phyloP scores from a whole-genome alignment of 306 rosid species.

The Corylus heterophylla region DNA sequence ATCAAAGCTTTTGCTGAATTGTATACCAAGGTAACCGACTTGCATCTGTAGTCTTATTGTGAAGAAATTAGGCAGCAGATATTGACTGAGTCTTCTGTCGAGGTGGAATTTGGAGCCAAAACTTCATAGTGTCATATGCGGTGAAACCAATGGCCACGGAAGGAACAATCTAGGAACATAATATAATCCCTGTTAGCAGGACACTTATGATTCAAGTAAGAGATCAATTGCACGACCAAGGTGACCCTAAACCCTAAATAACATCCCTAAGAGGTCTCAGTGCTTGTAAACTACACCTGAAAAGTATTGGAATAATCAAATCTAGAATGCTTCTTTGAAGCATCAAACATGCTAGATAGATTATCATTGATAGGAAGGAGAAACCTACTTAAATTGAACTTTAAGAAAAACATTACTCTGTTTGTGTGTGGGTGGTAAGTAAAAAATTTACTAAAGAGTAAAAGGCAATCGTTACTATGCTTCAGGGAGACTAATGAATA shows the following conservation, averaged over 20 bases:
- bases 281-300: background rate
- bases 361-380: background rate
- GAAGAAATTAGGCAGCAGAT: slow-evolving; percentile 36
- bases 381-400: background rate
- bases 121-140: slow-evolving; percentile 75
- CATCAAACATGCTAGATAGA: background rate
- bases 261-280: background rate
- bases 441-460: background rate
- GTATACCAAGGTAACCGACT: background rate
- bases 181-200: background rate
- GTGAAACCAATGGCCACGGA: slow-evolving; percentile 92
- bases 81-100: slow-evolving; percentile 61
- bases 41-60: background rate
- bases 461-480: background rate
- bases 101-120: slow-evolving; percentile 73
- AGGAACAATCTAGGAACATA: slow-evolving; percentile 77
- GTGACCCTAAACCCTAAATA: background rate
- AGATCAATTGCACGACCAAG: background rate
- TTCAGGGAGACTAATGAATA: background rate
- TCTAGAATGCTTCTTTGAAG: slow-evolving; percentile 4
- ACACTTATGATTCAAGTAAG: background rate
- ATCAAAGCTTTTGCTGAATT: background rate
- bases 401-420: background rate
- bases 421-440: background rate
- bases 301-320: background rate